A percentile compares a stretch with the other conserved stretches of the same genome.
Evolutionary conservation across 2,329 filamentous ascomycete genomes (phyloP).

Genomic region (Talaromyces rugulosus): DNA sequence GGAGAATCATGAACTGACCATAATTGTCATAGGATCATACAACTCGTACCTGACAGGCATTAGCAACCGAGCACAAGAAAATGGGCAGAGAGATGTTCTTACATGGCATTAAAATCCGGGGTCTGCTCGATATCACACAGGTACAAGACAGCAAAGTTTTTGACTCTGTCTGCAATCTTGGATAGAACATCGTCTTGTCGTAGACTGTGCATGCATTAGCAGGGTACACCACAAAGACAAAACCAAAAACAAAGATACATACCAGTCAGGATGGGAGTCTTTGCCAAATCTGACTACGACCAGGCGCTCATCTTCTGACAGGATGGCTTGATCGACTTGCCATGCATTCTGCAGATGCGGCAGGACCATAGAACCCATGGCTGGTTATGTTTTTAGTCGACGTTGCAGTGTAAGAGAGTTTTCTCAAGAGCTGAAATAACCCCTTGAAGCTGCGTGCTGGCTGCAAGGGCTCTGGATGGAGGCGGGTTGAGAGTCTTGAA

Average conservation of each 20-base stretch:
- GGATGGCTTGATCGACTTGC: conserved; percentile 97
- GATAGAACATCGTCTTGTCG: conserved; percentile 90
- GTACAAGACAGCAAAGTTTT: conserved; percentile 71
- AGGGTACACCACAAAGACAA: conserved; percentile 61
- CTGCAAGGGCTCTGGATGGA: neutral
- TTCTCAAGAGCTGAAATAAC: neutral
- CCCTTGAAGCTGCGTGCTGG: no score
- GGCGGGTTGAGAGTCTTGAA: neutral
- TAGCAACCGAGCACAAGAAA: neutral
- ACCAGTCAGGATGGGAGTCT: conserved; percentile 72
- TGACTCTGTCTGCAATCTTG: conserved; percentile 87
- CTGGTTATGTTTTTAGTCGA: neutral
- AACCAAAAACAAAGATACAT: conserved; percentile 61
- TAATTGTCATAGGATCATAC: conserved; percentile 79
- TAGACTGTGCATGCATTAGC: conserved; percentile 47
- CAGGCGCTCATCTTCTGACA: conserved; percentile 72
- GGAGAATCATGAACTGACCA: conserved; percentile 34
- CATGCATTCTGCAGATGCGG: conserved; percentile 88
- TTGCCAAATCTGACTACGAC: conserved; percentile 92
- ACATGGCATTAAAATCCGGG: conserved; percentile 94
- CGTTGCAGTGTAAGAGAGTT: neutral
- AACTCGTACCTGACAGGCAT: conserved; percentile 11
- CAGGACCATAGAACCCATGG: conserved; percentile 80
- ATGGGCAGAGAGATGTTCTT: conserved; percentile 36
- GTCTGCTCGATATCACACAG: conserved; percentile 89